Evolutionary conservation across 179 eudicot genomes (phyloP), one percentile per base, ranked within the genome.

Genomic region (Beta lomatogona): DNA sequence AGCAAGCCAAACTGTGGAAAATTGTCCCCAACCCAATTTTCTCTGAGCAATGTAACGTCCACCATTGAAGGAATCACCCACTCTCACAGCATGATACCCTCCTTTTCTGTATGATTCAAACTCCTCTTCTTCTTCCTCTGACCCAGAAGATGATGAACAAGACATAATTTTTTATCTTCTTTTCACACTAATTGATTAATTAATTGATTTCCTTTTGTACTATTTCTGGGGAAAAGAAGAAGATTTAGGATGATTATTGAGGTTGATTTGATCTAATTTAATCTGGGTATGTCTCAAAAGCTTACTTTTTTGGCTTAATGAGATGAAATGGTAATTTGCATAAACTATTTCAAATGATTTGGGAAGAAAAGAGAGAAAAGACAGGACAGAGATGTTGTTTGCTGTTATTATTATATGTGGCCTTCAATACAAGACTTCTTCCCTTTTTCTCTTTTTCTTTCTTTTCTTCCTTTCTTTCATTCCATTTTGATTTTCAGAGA

Each of bases 1-100:
- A 80, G 98, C 94, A 77, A 95, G 97, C 98, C 98, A 95, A 77
- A 93, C 98, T 83, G 98, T 95, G 67, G 98, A 95, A 83, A 95
- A 95, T 73, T 93, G 89, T 31, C 98, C 98, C 98, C 98, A 95
- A 8, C 98, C 98, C 63, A 95, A 92, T 82, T 95, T 95, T 65
- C 96, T 84, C 77, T 95, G 98, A 6, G 98, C 98, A 82, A 95
- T 86, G 82, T 93, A 95, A 9, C 98, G 91, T 7, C 98, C 98
- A 28, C 81, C 85, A 85, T 89, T 85, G 84, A 95, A 95, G 5
- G 91, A 78, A 89, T 95, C 98, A 57, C 92, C 98, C 78, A 89
- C 75, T 73, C 98, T 88, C 0, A 95, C 98, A 9, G 98, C 98
- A 78, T 95, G 98, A 76, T 95, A 95, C 1, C 98, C 98, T 13